Evolutionary conservation across 164 flowering plant species (phyloP).

Genomic region (Magnolia officinalis): DNA sequence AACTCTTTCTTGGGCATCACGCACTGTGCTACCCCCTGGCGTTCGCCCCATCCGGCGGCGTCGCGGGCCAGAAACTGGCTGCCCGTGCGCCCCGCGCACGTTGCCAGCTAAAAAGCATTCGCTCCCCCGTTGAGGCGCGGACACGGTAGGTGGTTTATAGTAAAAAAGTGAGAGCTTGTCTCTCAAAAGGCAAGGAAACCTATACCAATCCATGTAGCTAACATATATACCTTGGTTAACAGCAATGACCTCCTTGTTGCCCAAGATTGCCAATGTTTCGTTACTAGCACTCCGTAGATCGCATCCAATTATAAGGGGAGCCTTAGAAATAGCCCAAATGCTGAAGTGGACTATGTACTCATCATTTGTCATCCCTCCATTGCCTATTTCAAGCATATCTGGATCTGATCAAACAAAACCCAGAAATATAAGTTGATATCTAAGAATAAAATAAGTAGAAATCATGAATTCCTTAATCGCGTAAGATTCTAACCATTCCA

Average conservation of each 20-base stretch:
- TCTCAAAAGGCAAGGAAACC: no score
- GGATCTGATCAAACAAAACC: slow-evolving; percentile 55
- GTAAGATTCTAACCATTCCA: slow-evolving; percentile 69
- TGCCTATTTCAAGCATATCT: slow-evolving; percentile 95
- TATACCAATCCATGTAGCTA: no score
- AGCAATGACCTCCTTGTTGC: slow-evolving; percentile 72
- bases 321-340: slow-evolving; percentile 89
- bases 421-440: neutral
- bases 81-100: no score
- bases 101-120: no score
- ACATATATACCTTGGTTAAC: slow-evolving; percentile 63
- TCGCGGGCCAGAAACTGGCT: no score
- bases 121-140: no score
- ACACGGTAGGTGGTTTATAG: no score
- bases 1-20: no score
- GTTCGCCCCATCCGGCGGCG: no score
- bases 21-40: no score
- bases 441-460: neutral
- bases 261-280: slow-evolving; percentile 61
- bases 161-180: no score
- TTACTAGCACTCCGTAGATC: slow-evolving; percentile 59
- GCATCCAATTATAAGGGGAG: slow-evolving; percentile 89
- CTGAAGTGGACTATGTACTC: slow-evolving; percentile 83
- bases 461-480: no score
- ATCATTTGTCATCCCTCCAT: slow-evolving; percentile 82